Evolutionary conservation across 1,139 yeast species (phyloP), one percentile per base, ranked within the genome.

Genomic region (Saccharomyces hybrid): DNA sequence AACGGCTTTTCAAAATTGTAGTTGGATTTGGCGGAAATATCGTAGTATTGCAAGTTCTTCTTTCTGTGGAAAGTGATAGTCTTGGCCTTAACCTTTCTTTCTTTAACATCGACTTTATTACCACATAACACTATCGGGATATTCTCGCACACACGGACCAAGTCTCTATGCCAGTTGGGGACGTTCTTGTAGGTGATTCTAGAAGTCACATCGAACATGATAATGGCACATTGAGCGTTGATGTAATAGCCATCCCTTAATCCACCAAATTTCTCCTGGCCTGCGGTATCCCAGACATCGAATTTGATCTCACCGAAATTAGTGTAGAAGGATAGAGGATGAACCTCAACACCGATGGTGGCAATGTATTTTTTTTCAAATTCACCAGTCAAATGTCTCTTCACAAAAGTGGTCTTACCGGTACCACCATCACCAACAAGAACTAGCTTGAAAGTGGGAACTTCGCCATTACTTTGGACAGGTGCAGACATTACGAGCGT

Each of bases 381-480:
- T 76, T 95, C 99, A 80, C 99, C 99, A 63, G 99, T 93, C 77
- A 91, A 85, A 78, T 95, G 99, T 82, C 99, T 91, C 84, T 93
- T 95, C 77, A 95, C 99, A 70, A 95, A 95, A 60, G 99, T 95
- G 81, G 99, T 95, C 85, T 93, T 91, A 80, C 98, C 98, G 76
- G 99, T 93, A 85, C 99, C 99, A 83, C 99, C 99, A 74, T 93
- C 99, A 76, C 99, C 99, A 76, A 93, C 98, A 71, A 93, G 85
- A 70, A 86, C 99, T 75, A 95, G 85, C 82, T 95, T 95, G 78
- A 95, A 93, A 64, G 96, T 88, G 70, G 99, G 98, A 75, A 90
- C 96, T 79, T 88, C 90, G 31, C 20, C 44, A 44, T 47, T 50
- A 11, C 11, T 38, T 38, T 38, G 44, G 4, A 16, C 44, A 38